A percentile compares a stretch with the other conserved stretches of the same genome.
These are phyloP conservation scores for Colletotrichum sojae DNA, from an alignment of 2,329 filamentous ascomycete genomes.

Conservation along the genomic window DNA sequence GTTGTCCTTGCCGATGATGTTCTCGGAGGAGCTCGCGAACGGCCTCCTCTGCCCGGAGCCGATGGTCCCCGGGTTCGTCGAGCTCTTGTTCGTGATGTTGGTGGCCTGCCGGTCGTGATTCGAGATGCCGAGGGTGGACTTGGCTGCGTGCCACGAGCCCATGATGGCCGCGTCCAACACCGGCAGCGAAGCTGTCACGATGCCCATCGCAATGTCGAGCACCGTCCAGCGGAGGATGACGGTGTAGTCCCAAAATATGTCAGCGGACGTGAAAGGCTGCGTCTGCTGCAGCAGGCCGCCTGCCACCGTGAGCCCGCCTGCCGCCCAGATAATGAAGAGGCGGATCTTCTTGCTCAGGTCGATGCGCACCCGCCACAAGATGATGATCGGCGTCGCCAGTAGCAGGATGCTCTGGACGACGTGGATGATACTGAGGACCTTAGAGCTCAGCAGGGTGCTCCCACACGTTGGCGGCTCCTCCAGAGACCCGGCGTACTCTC, in stretches of 20 bases:
- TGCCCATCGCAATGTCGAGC: constrained; percentile 47
- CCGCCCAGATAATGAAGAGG: constrained; percentile 48
- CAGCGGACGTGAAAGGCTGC: constrained; percentile 19
- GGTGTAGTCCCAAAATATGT: constrained; percentile 43
- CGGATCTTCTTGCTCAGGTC: constrained; percentile 45
- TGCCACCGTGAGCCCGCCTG: constrained; percentile 47
- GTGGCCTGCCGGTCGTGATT: constrained; percentile 15
- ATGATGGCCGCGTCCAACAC: constrained; percentile 45
- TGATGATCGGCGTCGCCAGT: constrained; percentile 48
- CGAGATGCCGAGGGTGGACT: constrained; percentile 16
- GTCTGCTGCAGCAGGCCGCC: constrained; percentile 47
- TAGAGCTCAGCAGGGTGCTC: constrained; percentile 38
- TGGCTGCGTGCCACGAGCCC: constrained; percentile 36
- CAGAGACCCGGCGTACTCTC: constrained; percentile 32
- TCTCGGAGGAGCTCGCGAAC: constrained; percentile 26
- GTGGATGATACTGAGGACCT: constrained; percentile 48
- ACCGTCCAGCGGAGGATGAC: constrained; percentile 45
- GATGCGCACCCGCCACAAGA: constrained; percentile 51
- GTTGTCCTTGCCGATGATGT: constrained; percentile 22
- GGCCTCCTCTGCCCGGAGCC: not conserved
- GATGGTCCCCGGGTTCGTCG: constrained; percentile 17
- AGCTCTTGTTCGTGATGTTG: not conserved
- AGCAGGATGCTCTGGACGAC: constrained; percentile 50
- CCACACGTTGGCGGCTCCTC: constrained; percentile 17
- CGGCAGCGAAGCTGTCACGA: constrained; percentile 48